Evolutionary conservation across 164 flowering plant species (phyloP).

Genomic region (Chimonanthus praecox): DNA sequence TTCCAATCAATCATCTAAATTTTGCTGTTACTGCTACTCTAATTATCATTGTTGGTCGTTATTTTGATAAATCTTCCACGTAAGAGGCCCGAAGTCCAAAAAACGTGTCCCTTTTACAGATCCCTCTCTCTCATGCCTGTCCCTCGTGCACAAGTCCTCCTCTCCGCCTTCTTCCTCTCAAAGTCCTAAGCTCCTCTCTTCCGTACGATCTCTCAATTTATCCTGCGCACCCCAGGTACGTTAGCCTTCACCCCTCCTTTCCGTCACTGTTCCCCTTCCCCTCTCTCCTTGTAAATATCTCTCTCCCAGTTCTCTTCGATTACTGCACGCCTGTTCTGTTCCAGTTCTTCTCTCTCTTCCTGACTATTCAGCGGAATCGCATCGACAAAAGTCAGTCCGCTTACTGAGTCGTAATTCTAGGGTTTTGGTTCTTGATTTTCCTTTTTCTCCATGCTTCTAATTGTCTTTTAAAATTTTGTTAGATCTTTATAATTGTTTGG

Average conservation of each 20-base stretch:
- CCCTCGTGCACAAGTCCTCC: not conserved
- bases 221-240: slow-evolving; percentile 1
- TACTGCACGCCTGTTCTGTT: not conserved
- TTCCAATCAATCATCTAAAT: no score
- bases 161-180: not conserved
- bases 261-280: not conserved
- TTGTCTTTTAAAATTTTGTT: not conserved
- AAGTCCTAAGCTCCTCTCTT: not conserved
- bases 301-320: not conserved
- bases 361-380: not conserved
- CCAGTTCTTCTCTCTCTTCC: not conserved
- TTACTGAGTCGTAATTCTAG: not conserved
- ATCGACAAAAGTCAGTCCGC: not conserved
- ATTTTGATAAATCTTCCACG: no score
- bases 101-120: no score
- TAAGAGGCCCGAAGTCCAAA: no score
- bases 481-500: not conserved
- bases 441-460: not conserved
- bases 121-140: not conserved
- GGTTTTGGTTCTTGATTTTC: not conserved
- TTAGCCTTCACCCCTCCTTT: not conserved
- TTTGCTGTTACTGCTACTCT: no score
- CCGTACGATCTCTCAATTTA: not conserved
- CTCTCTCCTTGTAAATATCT: not conserved
- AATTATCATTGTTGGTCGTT: no score